Evolutionary conservation across 164 flowering plant genomes (phyloP), one percentile per base, ranked within the genome.

Genomic region (Annona cherimola): DNA sequence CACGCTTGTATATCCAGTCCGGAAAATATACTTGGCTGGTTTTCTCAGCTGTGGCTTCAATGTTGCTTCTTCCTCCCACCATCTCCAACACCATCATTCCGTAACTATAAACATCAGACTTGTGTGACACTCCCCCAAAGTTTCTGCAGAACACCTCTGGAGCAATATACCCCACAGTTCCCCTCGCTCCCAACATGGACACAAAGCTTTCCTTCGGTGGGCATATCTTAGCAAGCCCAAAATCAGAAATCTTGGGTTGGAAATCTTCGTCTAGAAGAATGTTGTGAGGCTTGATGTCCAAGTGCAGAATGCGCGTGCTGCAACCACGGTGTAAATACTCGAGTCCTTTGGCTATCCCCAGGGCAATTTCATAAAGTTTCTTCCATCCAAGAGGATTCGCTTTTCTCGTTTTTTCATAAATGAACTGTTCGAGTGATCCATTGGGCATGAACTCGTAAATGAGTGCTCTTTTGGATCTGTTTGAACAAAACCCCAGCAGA

Each of bases 261-360:
- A 70, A 61, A 7, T 70, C 50, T 14, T 70, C 45, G 8, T 69
- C 63, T 35, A 69, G 45, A 19, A 69, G 44, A 14, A 69, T 69
- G 42, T 69, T 69, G 45, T 69, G 66, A 11, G 72, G 72, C 65
- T 70, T 70, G 45, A 70, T 70, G 54, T 70, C 72, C 18, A 70
- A 43, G 42, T 70, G 72, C 19, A 70, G 3, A 19, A 70, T 70
- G 14, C 72, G 42, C 7, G 43, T 57, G 35, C 12, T 42, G 40
- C 72, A 70, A 14, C 72, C 72, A 40, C 43, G 72, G 12, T 70
- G 72, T 19, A 60, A n/a, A 41, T 70, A 70, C 14, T 70, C 54
- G 18, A 70, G 62, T 18, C 72, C 72, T 5, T 42, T 42, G 1
- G 61, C 61, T 5, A 55, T 69, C 39, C 55, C 61, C 0, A 69